A percentile compares a stretch with the other conserved stretches of the same genome.
These are phyloP conservation scores for Beauveria caledonica DNA, from an alignment of 2,329 filamentous ascomycete genomes.

Conservation along the genomic window DNA sequence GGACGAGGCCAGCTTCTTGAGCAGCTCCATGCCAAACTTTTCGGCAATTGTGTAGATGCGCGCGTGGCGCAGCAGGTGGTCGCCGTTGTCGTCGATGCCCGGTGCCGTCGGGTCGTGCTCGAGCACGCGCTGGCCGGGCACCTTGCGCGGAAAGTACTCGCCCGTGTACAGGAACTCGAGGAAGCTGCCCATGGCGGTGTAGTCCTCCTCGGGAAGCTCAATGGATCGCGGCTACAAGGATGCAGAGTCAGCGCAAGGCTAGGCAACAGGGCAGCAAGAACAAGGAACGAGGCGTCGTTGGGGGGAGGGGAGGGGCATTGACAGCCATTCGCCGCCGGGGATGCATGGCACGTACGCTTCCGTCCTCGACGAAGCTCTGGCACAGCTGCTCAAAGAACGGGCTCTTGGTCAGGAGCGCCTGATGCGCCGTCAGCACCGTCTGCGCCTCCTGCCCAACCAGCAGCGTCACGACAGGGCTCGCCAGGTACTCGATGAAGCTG, in stretches of 20 bases:
- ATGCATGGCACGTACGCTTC: slow-evolving; percentile 41
- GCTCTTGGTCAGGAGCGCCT: slow-evolving; percentile 64
- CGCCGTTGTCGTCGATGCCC: slow-evolving; percentile 64
- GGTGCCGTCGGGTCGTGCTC: slow-evolving; percentile 61
- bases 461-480: slow-evolving; percentile 61
- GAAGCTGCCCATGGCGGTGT: slow-evolving; percentile 29
- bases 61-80: slow-evolving; percentile 80
- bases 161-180: slow-evolving; percentile 34
- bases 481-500: slow-evolving; percentile 52
- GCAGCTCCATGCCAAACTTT: slow-evolving; percentile 58
- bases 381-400: slow-evolving; percentile 64
- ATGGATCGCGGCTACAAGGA: slow-evolving; percentile 51
- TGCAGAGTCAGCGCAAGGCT: neutral
- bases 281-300: too few relatives aligned
- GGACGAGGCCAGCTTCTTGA: slow-evolving; percentile 70
- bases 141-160: slow-evolving; percentile 63
- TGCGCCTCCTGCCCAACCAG: slow-evolving; percentile 55
- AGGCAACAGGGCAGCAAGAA: neutral
- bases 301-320: neutral
- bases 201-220: slow-evolving; percentile 42
- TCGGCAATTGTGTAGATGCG: slow-evolving; percentile 83
- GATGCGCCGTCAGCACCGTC: slow-evolving; percentile 67
- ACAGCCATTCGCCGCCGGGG: neutral
- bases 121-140: slow-evolving; percentile 55
- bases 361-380: slow-evolving; percentile 51